Percentiles rank a stretch among this genome's conserved stretches.
Evolutionary conservation across 495 filamentous ascomycete genomes (phyloP).

Genomic region (Beverwykella pulmonaria): DNA sequence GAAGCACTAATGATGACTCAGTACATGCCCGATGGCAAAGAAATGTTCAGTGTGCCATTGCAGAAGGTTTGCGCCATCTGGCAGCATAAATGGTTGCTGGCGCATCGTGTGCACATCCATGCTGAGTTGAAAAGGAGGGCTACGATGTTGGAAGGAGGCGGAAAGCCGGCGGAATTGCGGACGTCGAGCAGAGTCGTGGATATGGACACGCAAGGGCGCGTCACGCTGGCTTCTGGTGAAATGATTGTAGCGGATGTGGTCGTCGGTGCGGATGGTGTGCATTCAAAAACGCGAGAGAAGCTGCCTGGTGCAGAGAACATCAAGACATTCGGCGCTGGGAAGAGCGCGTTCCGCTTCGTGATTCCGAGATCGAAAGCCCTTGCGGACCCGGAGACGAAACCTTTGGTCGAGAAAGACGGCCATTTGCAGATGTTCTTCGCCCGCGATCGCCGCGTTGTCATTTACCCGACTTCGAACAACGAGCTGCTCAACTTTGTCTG

Average conservation of each 20-base stretch:
- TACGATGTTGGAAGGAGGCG: conserved; percentile 27
- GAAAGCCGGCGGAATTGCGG: conserved; percentile 30
- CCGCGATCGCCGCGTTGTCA: conserved; percentile 57
- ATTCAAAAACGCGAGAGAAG: conserved; percentile 28
- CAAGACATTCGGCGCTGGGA: conserved; percentile 54
- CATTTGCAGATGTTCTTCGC: conserved; percentile 56
- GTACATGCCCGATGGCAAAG: conserved; percentile 32
- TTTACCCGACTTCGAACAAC: conserved; percentile 62
- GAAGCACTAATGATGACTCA: conserved; percentile 28
- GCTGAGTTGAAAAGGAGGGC: conserved; percentile 37
- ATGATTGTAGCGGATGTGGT: conserved; percentile 39
- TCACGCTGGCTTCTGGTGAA: conserved; percentile 34
- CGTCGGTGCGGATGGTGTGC: conserved; percentile 44
- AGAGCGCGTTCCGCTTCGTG: conserved; percentile 65
- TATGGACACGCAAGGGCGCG: conserved; percentile 10
- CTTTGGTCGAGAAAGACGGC: conserved; percentile 47
- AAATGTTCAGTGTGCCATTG: conserved; percentile 20
- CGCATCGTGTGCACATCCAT: conserved; percentile 42
- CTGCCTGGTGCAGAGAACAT: conserved; percentile 43
- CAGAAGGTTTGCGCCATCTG: conserved; percentile 30
- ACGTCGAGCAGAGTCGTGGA: conserved; percentile 22
- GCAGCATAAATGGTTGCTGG: conserved; percentile 41
- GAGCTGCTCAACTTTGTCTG: conserved; percentile 63
- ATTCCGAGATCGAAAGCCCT: conserved; percentile 51
- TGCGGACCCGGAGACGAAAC: conserved; percentile 52